phyloP scores from a whole-genome alignment of 352 stramenopile species.

The Phytophthora podocarpi region DNA sequence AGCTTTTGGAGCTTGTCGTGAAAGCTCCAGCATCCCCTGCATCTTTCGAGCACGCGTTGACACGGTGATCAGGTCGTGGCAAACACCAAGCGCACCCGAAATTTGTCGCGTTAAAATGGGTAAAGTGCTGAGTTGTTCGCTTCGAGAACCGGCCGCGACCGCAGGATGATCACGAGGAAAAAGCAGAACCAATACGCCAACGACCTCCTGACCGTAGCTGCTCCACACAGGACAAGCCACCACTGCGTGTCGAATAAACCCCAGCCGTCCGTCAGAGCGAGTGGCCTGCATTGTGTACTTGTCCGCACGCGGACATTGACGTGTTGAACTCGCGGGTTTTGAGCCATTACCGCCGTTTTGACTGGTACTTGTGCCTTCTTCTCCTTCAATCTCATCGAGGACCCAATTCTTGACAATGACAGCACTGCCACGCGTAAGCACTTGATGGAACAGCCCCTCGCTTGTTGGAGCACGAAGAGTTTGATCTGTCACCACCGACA shows the following conservation, averaged over 20 bases:
- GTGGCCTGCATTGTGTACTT: conserved; percentile 46
- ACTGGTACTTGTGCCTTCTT: not conserved
- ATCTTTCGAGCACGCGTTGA: conserved; percentile 49
- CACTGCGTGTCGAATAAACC: conserved; percentile 66
- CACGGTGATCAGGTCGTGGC: conserved; percentile 53
- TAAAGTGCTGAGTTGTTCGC: conserved; percentile 58
- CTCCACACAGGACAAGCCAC: conserved; percentile 78
- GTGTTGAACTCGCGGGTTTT: conserved; percentile 8
- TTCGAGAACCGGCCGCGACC: conserved; percentile 23
- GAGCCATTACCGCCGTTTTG: not conserved
- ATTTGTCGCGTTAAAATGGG: conserved; percentile 73
- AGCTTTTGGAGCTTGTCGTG: conserved; percentile 27
- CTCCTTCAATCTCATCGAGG: conserved; percentile 20
- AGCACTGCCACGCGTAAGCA: conserved; percentile 48
- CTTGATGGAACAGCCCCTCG: conserved; percentile 66
- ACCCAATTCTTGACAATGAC: conserved; percentile 66
- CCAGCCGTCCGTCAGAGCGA: conserved; percentile 47
- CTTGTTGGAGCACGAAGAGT: conserved; percentile 52
- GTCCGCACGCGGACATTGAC: conserved; percentile 10
- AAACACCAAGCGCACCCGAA: conserved; percentile 72
- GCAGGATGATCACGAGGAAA: conserved; percentile 43
- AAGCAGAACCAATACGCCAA: conserved; percentile 70
- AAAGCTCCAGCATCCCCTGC: conserved; percentile 59
- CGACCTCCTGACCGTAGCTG: conserved; percentile 58
- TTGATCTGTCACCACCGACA: conserved; percentile 69